Conservation (phyloP, 192 early-diverging fungal species). For the Diversispora epigaea region DNA sequence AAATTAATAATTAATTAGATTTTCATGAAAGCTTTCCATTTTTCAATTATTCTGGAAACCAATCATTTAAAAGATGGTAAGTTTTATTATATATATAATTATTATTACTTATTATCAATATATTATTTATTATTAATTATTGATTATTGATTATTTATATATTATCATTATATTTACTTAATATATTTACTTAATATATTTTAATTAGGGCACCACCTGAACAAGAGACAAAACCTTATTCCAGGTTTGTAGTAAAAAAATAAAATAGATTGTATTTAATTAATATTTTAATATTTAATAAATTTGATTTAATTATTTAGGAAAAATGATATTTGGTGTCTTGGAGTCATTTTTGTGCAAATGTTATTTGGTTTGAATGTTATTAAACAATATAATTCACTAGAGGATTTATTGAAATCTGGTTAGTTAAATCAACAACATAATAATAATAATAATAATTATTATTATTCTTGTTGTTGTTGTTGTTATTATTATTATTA, state of each 20-base stretch:
- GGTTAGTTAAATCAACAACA: conserved; percentile 1
- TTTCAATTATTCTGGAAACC: conserved; percentile 28
- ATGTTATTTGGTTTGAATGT: conserved; percentile 70
- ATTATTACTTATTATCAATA: not conserved
- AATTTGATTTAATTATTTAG: conserved; percentile 32
- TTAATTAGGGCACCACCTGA: conserved; percentile 57
- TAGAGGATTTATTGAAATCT: conserved; percentile 51
- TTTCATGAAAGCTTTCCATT: conserved; percentile 40
- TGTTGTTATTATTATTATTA: too few species aligned
- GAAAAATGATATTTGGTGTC: conserved; percentile 78
- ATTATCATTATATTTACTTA: not conserved
- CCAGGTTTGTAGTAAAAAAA: conserved; percentile 45
- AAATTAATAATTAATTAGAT: conserved; percentile 24
- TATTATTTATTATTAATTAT: not conserved
- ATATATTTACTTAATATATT: not conserved
- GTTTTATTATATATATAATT: not conserved
- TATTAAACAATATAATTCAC: conserved; percentile 50
- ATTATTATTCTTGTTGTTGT: too few species aligned
- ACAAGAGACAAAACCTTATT: conserved; percentile 56
- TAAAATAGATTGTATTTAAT: not conserved
- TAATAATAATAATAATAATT: not conserved
- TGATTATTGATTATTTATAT: conserved; percentile 4
- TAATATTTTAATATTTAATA: conserved; percentile 17
- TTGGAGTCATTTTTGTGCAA: conserved; percentile 63
- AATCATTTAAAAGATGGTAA: conserved; percentile 34